Percentiles rank a stretch among this genome's conserved stretches.
phyloP scores from a whole-genome alignment of 345 rosid genomes.

The Eucalyptus sideroxylon region DNA sequence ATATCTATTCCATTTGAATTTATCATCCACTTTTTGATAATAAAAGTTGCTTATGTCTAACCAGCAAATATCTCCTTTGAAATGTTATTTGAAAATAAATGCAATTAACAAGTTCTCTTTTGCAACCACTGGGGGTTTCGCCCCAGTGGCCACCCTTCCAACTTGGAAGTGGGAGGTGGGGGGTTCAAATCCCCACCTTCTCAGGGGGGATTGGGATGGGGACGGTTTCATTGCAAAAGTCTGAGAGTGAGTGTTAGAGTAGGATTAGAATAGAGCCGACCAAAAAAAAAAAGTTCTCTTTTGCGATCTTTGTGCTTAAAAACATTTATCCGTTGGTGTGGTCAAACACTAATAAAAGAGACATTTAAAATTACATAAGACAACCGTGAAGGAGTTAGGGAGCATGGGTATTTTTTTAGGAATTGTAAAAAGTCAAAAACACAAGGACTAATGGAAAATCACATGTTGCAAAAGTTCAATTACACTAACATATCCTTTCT shows the following conservation, averaged over 20 bases:
- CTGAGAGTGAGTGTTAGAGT: no score
- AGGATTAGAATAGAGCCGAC: no score
- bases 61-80: background rate
- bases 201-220: no score
- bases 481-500: background rate
- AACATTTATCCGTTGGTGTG: background rate
- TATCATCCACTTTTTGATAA: background rate
- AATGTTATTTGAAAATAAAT: background rate
- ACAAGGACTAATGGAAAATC: background rate
- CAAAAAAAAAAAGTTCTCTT: no score
- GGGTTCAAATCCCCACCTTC: no score
- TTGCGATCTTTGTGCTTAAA: background rate
- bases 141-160: no score
- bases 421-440: background rate
- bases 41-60: background rate
- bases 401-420: background rate
- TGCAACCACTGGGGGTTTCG: no score
- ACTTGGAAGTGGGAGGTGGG: no score
- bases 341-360: background rate
- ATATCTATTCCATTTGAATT: background rate
- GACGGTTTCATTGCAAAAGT: no score
- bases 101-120: fast-evolving
- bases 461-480: background rate
- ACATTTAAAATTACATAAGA: background rate
- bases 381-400: background rate